Evolutionary conservation across 805 yeast species (phyloP), one percentile per base, ranked within the genome.

Genomic region (Hanseniaspora mollemarum): DNA sequence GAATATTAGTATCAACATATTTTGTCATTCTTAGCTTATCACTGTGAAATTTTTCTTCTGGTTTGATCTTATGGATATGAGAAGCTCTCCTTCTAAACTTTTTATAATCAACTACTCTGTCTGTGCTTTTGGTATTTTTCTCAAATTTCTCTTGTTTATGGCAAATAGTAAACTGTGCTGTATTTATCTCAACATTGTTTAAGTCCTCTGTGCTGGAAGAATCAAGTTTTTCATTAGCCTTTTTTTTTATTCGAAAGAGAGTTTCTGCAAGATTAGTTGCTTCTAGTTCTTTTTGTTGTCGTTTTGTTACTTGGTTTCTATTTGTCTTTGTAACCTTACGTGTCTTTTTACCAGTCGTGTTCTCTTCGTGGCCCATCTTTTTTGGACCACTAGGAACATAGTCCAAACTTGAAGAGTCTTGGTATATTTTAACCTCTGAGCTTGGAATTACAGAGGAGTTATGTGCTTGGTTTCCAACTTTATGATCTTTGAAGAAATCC

Each of bases 1-100:
- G 46, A 18, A 49, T 49, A 12, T 15, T 41, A 5, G n/a, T 4
- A 36, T 49, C 52, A n/a, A 22, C 15, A 15, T 42, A 49, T 19
- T 36, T 49, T 10, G 26, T 41, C 51, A 48, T 40, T 15, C n/a
- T 8, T 4, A 48, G 4, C 32, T 40, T 24, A 4, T 18, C 24
- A 16, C 13, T 38, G 28, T 16, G 4, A 10, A 15, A 28, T 25
- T 3, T 7, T 3, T 9, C 8, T n/a, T 18, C 31, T 25, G 7
- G 9, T 18, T 28, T 38, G 6, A 22, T 12, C 10, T 28, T 28
- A 9, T 28, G 31, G 8, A 28, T 28, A 28, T 8, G 10, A 28
- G 31, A 28, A 22, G 4, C 7, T 28, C 31, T 15, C 15, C 25
- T 43, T 13, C 32, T 15, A 19, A 42, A 42, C 10, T 12, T 18